Conservation (phyloP, 2,329 filamentous ascomycete genomes). For the Hypoxylon sp. region DNA sequence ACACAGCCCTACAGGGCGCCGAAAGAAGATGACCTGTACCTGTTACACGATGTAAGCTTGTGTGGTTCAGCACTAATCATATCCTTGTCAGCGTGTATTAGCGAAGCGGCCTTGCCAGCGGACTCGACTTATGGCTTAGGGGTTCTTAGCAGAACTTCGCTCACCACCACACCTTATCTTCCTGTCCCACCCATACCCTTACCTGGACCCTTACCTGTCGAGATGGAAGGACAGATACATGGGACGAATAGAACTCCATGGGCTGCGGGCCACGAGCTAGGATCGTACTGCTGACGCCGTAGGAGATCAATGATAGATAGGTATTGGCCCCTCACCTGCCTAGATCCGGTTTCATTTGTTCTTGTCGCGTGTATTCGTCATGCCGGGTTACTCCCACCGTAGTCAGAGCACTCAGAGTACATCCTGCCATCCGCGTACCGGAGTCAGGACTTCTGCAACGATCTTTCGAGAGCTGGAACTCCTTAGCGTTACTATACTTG, state of each 20-base stretch:
- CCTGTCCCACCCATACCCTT: background rate
- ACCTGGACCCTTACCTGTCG: background rate
- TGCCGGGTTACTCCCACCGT: conserved; percentile 6
- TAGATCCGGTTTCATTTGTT: conserved; percentile 22
- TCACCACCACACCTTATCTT: conserved; percentile 6
- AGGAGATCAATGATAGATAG: conserved; percentile 13
- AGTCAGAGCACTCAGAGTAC: conserved; percentile 14
- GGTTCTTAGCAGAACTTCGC: conserved; percentile 10
- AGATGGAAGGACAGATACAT: conserved; percentile 1
- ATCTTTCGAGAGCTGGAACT: conserved; percentile 15
- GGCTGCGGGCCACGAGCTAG: conserved; percentile 14
- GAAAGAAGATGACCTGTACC: conserved; percentile 9
- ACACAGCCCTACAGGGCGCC: conserved; percentile 37
- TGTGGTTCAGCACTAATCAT: background rate
- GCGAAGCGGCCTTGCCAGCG: conserved; percentile 7
- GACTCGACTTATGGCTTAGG: conserved; percentile 10
- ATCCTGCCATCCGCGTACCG: conserved; percentile 12
- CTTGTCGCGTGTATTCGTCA: conserved; percentile 23
- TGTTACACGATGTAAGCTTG: background rate
- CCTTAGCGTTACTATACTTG: conserved; percentile 34
- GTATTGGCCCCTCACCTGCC: conserved; percentile 13
- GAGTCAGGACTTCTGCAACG: conserved; percentile 12
- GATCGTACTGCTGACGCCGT: conserved; percentile 17
- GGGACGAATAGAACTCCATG: conserved; percentile 23
- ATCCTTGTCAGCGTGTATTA: conserved; percentile 20